Evolutionary conservation across 208 protist genomes (phyloP).

Genomic region (Trypanosoma melophagium): DNA sequence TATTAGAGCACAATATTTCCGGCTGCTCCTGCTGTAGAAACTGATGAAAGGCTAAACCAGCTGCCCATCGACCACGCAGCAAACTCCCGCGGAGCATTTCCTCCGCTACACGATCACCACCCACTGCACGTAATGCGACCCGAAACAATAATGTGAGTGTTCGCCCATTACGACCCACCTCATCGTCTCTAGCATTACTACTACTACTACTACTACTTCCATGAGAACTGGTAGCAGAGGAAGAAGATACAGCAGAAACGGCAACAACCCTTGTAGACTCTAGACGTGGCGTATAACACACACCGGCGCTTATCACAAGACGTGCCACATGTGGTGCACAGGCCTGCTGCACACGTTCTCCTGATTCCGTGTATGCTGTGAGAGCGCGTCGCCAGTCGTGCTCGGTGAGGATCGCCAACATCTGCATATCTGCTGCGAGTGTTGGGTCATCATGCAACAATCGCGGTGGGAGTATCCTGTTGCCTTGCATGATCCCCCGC

Average conservation of each 20-base stretch:
- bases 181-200: not conserved
- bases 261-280: too few species aligned
- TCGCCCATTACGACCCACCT: too few species aligned
- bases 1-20: conserved; percentile 38
- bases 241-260: too few species aligned
- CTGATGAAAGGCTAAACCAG: conserved; percentile 62
- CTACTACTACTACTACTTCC: not conserved
- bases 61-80: conserved; percentile 53
- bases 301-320: conserved; percentile 49
- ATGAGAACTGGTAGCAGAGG: too few species aligned
- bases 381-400: conserved; percentile 49
- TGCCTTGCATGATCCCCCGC: conserved; percentile 9
- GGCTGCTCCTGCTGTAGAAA: conserved; percentile 50
- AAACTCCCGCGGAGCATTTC: conserved; percentile 50
- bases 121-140: conserved; percentile 39
- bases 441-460: conserved; percentile 8
- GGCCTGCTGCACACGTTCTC: conserved; percentile 39
- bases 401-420: conserved; percentile 56
- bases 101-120: conserved; percentile 37
- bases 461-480: conserved; percentile 18
- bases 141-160: conserved; percentile 41
- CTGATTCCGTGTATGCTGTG: conserved; percentile 28
- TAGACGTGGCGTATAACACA: conserved; percentile 37
- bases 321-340: conserved; percentile 59
- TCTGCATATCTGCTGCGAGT: conserved; percentile 30